Percentiles rank a stretch among this genome's conserved stretches.
Conservation (phyloP, 768 basidiomycete species). For the Phylloporus arenicola region DNA sequence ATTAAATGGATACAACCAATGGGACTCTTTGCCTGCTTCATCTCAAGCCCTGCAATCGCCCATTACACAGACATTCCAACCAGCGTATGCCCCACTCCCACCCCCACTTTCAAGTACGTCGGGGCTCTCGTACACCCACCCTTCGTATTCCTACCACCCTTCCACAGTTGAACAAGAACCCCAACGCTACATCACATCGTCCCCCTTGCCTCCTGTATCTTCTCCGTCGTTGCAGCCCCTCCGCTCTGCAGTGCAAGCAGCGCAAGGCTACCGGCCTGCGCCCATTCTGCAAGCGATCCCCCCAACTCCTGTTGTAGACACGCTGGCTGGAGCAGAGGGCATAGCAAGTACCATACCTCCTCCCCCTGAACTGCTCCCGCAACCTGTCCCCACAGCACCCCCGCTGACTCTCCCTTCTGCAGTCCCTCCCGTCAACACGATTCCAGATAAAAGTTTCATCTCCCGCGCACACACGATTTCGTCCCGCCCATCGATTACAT, state of each 20-base stretch:
- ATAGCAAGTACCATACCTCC: slow-evolving; percentile 8
- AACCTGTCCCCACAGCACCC: slow-evolving; percentile 11
- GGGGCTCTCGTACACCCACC: slow-evolving; percentile 13
- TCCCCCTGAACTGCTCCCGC: slow-evolving; percentile 11
- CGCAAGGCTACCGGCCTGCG: slow-evolving; percentile 17
- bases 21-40: slow-evolving; percentile 19
- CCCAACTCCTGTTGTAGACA: slow-evolving; percentile 2
- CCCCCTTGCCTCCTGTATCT: slow-evolving; percentile 2
- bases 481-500: slow-evolving; percentile 13
- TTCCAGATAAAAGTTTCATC: slow-evolving; percentile 16
- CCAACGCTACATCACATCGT: slow-evolving; percentile 11
- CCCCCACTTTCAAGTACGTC: slow-evolving; percentile 14
- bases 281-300: slow-evolving; percentile 16
- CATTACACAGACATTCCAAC: slow-evolving; percentile 25
- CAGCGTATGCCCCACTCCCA: slow-evolving; percentile 23
- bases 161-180: slow-evolving; percentile 10
- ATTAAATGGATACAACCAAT: slow-evolving; percentile 31
- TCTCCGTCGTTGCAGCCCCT: slow-evolving; percentile 9
- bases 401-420: slow-evolving; percentile 16
- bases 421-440: slow-evolving; percentile 11
- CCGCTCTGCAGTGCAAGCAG: slow-evolving; percentile 6
- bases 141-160: slow-evolving; percentile 10
- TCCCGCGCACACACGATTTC: slow-evolving; percentile 28
- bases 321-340: slow-evolving; percentile 4
- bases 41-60: slow-evolving; percentile 26